Conservation (phyloP, 2,329 filamentous ascomycete genomes). For the Pyricularia sp. region DNA sequence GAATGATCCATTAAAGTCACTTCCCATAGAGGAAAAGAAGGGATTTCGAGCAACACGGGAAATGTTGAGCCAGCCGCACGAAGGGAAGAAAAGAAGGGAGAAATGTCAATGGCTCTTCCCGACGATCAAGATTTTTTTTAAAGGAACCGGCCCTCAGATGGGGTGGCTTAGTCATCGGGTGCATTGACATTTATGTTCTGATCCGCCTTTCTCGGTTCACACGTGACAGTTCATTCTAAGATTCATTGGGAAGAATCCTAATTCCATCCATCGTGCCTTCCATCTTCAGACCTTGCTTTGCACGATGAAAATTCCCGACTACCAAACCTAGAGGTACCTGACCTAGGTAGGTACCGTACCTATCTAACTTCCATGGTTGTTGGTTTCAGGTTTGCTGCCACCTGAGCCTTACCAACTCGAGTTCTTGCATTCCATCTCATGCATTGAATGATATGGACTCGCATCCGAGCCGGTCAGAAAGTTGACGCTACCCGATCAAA, state of each 20-base stretch:
- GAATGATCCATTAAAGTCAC: conserved; percentile 40
- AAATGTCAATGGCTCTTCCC: conserved; percentile 9
- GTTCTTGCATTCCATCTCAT: not conserved
- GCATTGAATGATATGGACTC: not conserved
- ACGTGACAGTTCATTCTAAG: not conserved
- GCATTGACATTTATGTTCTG: not conserved
- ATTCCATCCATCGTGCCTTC: too few relatives aligned
- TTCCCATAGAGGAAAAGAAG: conserved; percentile 28
- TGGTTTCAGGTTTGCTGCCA: not conserved
- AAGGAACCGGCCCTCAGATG: not conserved
- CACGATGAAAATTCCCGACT: too few relatives aligned
- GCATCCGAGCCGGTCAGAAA: not conserved
- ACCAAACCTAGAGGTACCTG: too few relatives aligned
- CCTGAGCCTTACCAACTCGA: not conserved
- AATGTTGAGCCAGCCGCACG: conserved; percentile 68
- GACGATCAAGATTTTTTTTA: not conserved
- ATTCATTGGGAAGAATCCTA: not conserved
- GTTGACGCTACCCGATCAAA: not conserved
- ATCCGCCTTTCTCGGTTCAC: not conserved
- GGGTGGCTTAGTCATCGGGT: not conserved
- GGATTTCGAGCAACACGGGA: conserved; percentile 74
- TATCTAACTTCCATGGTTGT: too few relatives aligned
- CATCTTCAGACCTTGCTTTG: too few relatives aligned
- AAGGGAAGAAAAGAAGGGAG: conserved; percentile 33
- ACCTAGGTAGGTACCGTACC: too few relatives aligned